A percentile compares a stretch with the other conserved stretches of the same genome.
phyloP scores from a whole-genome alignment of 805 yeast genomes.

The Metschnikowia gruessii region DNA sequence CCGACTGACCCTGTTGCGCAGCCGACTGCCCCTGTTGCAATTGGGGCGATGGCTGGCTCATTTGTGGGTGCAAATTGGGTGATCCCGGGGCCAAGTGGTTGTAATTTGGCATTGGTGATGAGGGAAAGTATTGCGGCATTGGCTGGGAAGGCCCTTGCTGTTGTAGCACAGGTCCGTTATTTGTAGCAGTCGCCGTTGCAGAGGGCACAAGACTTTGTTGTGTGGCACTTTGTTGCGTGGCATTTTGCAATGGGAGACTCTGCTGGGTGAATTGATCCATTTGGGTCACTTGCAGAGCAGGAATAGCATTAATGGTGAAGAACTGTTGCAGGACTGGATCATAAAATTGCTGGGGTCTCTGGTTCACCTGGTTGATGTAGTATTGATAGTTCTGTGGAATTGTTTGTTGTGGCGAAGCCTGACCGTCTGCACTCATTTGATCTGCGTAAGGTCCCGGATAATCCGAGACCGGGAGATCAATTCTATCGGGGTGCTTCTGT shows the following conservation, averaged over 20 bases:
- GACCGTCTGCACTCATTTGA: constrained; percentile 5
- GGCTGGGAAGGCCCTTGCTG: constrained; percentile 10
- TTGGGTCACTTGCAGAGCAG: constrained; percentile 26
- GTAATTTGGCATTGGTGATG: constrained; percentile 30
- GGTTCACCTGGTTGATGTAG: constrained; percentile 23
- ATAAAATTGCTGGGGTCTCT: constrained; percentile 40
- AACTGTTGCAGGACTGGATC: constrained; percentile 46
- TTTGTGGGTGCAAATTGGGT: constrained; percentile 10
- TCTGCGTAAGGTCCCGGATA: constrained; percentile 1
- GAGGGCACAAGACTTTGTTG: too few species aligned
- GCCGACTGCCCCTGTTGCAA: constrained; percentile 12
- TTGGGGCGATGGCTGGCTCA: constrained; percentile 8
- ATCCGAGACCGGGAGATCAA: constrained; percentile 5
- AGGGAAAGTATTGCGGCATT: constrained; percentile 38
- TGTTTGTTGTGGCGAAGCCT: constrained; percentile 17
- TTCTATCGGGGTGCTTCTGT: constrained; percentile 1
- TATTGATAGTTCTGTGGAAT: constrained; percentile 22
- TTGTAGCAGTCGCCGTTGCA: background rate
- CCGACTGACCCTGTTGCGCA: constrained; percentile 5
- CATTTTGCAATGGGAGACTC: too few species aligned
- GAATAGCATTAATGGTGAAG: constrained; percentile 36
- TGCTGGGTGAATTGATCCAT: constrained; percentile 12
- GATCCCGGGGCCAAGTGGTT: constrained; percentile 12
- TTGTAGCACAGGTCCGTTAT: background rate
- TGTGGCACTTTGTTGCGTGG: too few species aligned